A percentile compares a stretch with the other conserved stretches of the same genome.
phyloP scores from a whole-genome alignment of 75 land plant species.

The Pinus albicaulis region DNA sequence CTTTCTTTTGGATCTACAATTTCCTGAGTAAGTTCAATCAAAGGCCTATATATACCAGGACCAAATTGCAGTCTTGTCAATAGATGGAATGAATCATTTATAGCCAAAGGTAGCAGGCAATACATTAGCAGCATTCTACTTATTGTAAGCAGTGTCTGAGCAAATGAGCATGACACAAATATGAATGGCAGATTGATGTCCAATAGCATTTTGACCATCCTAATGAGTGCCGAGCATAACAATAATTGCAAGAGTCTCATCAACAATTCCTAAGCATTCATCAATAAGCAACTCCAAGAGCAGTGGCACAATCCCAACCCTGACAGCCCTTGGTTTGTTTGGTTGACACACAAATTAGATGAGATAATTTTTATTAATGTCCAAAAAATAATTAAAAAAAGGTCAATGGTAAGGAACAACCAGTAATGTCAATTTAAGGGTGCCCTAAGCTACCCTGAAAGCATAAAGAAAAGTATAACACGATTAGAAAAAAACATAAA shows the following conservation, averaged over 20 bases:
- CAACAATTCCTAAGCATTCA: slow-evolving; percentile 31
- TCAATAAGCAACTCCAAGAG: slow-evolving; percentile 23
- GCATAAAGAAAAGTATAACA: no score
- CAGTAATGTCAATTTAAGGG: no score
- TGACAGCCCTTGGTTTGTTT: slow-evolving; percentile 38
- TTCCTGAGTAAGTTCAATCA: no score
- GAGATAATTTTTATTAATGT: no score
- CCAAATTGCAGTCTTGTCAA: no score
- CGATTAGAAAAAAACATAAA: no score
- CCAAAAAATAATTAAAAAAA: no score
- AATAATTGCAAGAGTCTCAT: slow-evolving; percentile 34
- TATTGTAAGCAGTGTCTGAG: slow-evolving; percentile 51
- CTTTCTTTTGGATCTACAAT: no score
- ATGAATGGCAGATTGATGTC: slow-evolving; percentile 56
- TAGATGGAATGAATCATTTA: slow-evolving; percentile 8
- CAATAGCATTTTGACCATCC: slow-evolving; percentile 30
- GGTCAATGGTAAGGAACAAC: no score
- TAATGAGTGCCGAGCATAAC: slow-evolving; percentile 24
- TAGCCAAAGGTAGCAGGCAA: slow-evolving; percentile 50
- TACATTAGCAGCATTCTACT: slow-evolving; percentile 67
- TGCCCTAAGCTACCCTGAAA: no score
- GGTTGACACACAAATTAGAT: slow-evolving; percentile 1
- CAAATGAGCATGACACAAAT: slow-evolving; percentile 50
- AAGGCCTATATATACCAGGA: no score
- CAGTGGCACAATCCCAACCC: slow-evolving; percentile 30